Evolutionary conservation across 768 basidiomycete species (phyloP).

Genomic region (Phlebiopsis flavidoalba): DNA sequence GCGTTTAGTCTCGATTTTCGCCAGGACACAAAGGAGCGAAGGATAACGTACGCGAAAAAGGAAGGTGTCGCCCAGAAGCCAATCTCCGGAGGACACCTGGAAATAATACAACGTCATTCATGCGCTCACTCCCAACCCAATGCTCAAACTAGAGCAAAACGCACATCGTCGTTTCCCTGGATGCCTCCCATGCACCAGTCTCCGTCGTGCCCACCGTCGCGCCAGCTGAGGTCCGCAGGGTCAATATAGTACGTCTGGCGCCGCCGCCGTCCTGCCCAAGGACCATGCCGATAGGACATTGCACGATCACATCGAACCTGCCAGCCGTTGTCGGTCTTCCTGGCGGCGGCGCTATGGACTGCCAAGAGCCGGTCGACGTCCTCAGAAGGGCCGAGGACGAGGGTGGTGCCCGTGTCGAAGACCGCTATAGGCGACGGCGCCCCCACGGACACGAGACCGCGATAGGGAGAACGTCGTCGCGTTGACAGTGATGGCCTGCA

Average conservation of each 20-base stretch:
- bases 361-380: constrained; percentile 53
- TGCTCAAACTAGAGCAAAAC: constrained; percentile 8
- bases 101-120: neutral
- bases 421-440: constrained; percentile 45
- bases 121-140: neutral
- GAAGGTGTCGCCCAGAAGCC: constrained; percentile 57
- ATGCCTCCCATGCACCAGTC: constrained; percentile 56
- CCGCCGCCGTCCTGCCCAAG: constrained; percentile 3
- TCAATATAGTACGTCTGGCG: constrained; percentile 40
- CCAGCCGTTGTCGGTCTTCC: constrained; percentile 38
- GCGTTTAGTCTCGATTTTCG: neutral
- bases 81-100: constrained; percentile 52
- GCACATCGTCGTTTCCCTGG: constrained; percentile 46
- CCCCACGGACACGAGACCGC: constrained; percentile 37
- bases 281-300: constrained; percentile 38
- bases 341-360: constrained; percentile 34
- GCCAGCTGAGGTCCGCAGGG: constrained; percentile 50
- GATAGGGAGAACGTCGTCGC: constrained; percentile 35
- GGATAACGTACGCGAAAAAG: constrained; percentile 40
- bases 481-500: constrained; percentile 41
- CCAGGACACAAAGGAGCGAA: constrained; percentile 3
- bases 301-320: constrained; percentile 45
- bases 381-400: constrained; percentile 45
- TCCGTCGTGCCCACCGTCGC: constrained; percentile 31
- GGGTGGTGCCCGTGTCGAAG: constrained; percentile 59